Evolutionary conservation across 1,284 basidiomycete genomes (phyloP).

Genomic region (Clitocybe nebularis): DNA sequence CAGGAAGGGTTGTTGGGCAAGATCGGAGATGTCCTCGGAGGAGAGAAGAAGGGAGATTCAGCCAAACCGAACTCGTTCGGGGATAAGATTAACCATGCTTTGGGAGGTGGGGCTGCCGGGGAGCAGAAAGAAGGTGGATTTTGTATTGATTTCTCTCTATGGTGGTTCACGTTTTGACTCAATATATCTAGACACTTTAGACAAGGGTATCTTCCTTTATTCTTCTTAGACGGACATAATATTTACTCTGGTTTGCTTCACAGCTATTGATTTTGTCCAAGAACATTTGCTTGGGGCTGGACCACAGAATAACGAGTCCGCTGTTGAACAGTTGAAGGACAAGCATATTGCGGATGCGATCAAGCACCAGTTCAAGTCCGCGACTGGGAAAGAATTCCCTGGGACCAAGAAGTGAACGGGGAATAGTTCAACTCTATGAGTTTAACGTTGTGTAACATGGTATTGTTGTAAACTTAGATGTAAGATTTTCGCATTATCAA

Average conservation of each 20-base stretch:
- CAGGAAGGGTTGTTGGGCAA: constrained; percentile 10
- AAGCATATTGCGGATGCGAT: constrained; percentile 21
- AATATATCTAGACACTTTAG: constrained; percentile 16
- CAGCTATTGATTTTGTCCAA: constrained; percentile 23
- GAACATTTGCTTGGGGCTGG: constrained; percentile 22
- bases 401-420: constrained; percentile 1
- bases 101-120: constrained; percentile 17
- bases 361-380: constrained; percentile 15
- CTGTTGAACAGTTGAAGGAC: constrained; percentile 25
- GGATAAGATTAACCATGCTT: constrained; percentile 16
- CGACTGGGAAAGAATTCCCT: constrained; percentile 22
- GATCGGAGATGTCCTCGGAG: constrained; percentile 5
- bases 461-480: no score
- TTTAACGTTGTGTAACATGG: no score
- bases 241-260: neutral
- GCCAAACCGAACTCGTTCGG: constrained; percentile 13
- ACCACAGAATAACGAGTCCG: constrained; percentile 23
- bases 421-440: no score
- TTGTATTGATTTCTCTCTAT: neutral
- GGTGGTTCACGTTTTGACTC: neutral
- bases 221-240: constrained; percentile 4
- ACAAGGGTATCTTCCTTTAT: constrained; percentile 20
- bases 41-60: constrained; percentile 8
- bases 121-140: constrained; percentile 20
- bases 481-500: no score